phyloP scores from a whole-genome alignment of 352 stramenopile genomes.

The Globisporangium nunn region DNA sequence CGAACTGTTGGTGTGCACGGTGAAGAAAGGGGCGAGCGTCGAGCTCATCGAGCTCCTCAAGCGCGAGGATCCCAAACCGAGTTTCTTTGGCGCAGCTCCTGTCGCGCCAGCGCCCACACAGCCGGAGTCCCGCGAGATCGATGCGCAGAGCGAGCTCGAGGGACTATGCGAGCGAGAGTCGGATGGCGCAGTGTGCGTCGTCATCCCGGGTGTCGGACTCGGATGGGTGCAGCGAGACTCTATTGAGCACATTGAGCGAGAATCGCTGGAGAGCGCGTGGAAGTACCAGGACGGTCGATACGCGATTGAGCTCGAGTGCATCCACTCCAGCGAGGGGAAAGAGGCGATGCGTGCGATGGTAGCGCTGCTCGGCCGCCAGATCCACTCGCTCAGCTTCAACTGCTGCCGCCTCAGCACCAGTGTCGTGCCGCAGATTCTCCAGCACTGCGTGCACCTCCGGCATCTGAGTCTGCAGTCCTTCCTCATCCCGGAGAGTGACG shows the following conservation, averaged over 20 bases:
- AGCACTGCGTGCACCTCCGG: slow-evolving; percentile 1
- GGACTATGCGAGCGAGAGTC: slow-evolving; percentile 7
- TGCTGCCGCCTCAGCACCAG: not conserved
- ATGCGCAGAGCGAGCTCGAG: slow-evolving; percentile 9
- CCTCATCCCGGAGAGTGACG: not conserved
- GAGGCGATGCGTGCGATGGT: not conserved
- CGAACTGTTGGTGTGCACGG: not conserved
- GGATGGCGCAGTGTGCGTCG: slow-evolving; percentile 2
- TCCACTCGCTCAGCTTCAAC: not conserved
- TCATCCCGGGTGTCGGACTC: not conserved
- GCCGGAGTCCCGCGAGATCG: not conserved
- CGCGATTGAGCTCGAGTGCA: not conserved
- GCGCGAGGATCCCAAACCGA: too few species aligned
- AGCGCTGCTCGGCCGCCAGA: not conserved
- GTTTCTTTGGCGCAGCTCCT: not conserved
- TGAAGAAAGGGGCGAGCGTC: slow-evolving; percentile 1
- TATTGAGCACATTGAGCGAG: slow-evolving; percentile 2
- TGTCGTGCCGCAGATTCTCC: not conserved
- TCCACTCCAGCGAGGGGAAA: not conserved
- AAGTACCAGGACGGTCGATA: not conserved
- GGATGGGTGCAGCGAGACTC: not conserved
- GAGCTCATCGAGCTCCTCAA: not conserved
- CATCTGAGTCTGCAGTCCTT: not conserved
- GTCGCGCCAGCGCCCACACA: not conserved
- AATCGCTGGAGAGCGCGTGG: not conserved